Evolutionary conservation across 805 yeast species (phyloP).

Genomic region (Starmerella cellae): DNA sequence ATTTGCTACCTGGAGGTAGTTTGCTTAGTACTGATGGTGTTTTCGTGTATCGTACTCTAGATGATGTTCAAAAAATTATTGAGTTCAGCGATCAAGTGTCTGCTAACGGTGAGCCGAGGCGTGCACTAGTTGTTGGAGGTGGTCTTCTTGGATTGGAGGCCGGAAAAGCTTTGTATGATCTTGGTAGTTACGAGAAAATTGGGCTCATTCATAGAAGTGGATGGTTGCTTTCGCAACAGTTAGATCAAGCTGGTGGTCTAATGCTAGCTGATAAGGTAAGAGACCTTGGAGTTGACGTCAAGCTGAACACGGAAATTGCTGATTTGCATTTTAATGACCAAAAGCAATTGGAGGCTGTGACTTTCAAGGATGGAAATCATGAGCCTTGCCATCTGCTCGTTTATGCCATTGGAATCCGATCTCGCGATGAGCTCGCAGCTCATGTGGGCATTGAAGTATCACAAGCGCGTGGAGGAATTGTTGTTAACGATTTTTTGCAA

Average conservation of each 20-base stretch:
- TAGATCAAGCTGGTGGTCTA: conserved; percentile 29
- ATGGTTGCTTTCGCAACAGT: conserved; percentile 29
- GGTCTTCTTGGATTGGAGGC: conserved; percentile 38
- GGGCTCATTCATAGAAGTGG: conserved; percentile 28
- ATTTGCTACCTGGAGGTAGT: conserved; percentile 10
- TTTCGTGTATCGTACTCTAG: conserved; percentile 29
- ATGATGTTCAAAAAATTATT: conserved; percentile 27
- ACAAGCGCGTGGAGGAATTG: conserved; percentile 26
- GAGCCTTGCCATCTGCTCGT: conserved; percentile 29
- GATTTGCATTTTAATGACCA: conserved; percentile 32
- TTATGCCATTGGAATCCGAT: conserved; percentile 29
- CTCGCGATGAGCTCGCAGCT: conserved; percentile 29
- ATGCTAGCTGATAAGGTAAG: conserved; percentile 35
- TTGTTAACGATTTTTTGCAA: conserved; percentile 24
- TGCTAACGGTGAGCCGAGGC: conserved; percentile 50
- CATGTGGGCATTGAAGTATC: conserved; percentile 19
- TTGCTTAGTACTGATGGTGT: conserved; percentile 11
- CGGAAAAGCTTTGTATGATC: conserved; percentile 29
- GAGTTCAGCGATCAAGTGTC: conserved; percentile 18
- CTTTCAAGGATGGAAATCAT: conserved; percentile 23
- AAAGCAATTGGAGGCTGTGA: conserved; percentile 21
- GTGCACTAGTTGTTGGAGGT: conserved; percentile 89
- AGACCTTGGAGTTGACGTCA: conserved; percentile 41
- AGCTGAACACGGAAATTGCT: conserved; percentile 38
- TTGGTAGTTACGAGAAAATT: conserved; percentile 25